phyloP scores from a whole-genome alignment of 768 basidiomycete species.

The Kwoniella mangroviensis region DNA sequence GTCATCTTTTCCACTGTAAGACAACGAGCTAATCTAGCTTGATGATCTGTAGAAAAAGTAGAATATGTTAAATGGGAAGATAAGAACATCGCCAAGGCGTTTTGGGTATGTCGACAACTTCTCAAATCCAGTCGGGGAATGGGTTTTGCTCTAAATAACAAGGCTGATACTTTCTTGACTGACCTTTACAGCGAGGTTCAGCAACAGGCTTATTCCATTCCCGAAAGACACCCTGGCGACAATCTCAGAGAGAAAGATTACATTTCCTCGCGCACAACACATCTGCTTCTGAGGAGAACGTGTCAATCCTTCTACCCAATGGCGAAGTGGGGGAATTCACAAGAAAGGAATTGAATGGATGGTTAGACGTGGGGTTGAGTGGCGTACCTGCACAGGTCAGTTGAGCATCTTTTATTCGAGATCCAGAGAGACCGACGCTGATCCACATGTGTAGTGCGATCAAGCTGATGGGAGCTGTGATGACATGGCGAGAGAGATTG shows the following conservation, averaged over 20 bases:
- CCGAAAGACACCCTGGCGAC: constrained; percentile 41
- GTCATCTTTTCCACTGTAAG: not conserved
- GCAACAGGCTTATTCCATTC: constrained; percentile 50
- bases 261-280: constrained; percentile 37
- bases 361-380: constrained; percentile 47
- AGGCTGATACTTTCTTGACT: not conserved
- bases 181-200: constrained; percentile 38
- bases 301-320: constrained; percentile 34
- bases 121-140: too few species aligned
- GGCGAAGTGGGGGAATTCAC: constrained; percentile 24
- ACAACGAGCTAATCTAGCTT: constrained; percentile 1
- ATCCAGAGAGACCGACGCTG: not conserved
- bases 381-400: constrained; percentile 51
- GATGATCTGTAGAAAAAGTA: constrained; percentile 31
- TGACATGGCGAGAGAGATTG: constrained; percentile 44
- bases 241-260: constrained; percentile 48
- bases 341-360: constrained; percentile 39
- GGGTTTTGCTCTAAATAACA: too few species aligned
- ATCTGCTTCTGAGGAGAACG: not conserved
- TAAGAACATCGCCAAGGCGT: constrained; percentile 44
- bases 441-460: constrained; percentile 20
- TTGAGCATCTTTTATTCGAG: not conserved
- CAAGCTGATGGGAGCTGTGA: constrained; percentile 47
- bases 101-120: constrained; percentile 34
- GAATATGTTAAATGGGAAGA: constrained; percentile 40